phyloP scores from a whole-genome alignment of 139 green algal genomes.

The Haematococcus lacustris region DNA sequence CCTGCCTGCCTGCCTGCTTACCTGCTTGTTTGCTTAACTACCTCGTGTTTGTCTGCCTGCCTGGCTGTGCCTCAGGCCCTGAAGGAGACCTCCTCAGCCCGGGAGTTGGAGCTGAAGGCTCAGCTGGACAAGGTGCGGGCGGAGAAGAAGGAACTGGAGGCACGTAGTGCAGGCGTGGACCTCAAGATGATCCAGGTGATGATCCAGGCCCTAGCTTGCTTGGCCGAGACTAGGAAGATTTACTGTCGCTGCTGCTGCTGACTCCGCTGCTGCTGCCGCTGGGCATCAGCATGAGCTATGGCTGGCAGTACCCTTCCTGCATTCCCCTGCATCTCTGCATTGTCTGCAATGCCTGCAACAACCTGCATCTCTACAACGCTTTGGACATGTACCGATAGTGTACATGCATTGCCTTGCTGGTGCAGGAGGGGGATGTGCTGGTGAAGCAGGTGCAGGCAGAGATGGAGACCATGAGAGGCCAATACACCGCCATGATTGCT shows the following conservation, averaged over 20 bases:
- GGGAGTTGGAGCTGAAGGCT: constrained; percentile 32
- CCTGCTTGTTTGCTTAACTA: too few species aligned
- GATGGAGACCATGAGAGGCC: constrained; percentile 29
- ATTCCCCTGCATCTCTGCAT: too few species aligned
- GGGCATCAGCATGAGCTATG: too few species aligned
- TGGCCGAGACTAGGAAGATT: too few species aligned
- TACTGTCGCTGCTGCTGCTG: too few species aligned
- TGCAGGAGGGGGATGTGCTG: constrained; percentile 39
- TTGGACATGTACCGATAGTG: too few species aligned
- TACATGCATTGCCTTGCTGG: constrained; percentile 8
- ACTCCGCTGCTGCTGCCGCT: too few species aligned
- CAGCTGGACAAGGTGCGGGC: constrained; percentile 40
- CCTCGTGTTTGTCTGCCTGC: neutral
- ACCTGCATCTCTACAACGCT: too few species aligned
- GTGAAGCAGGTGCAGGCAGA: constrained; percentile 37
- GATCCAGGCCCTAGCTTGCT: too few species aligned
- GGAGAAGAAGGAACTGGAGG: constrained; percentile 44
- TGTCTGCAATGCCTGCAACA: too few species aligned
- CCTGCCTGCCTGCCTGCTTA: too few species aligned
- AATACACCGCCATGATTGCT: constrained; percentile 9
- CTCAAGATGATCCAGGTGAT: constrained; percentile 28
- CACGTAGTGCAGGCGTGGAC: constrained; percentile 31
- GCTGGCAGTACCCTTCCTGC: too few species aligned
- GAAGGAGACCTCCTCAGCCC: constrained; percentile 22
- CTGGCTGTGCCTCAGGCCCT: constrained; percentile 18